Conservation (phyloP, 176 grass and related monocot genomes). For the Themeda triandra region DNA sequence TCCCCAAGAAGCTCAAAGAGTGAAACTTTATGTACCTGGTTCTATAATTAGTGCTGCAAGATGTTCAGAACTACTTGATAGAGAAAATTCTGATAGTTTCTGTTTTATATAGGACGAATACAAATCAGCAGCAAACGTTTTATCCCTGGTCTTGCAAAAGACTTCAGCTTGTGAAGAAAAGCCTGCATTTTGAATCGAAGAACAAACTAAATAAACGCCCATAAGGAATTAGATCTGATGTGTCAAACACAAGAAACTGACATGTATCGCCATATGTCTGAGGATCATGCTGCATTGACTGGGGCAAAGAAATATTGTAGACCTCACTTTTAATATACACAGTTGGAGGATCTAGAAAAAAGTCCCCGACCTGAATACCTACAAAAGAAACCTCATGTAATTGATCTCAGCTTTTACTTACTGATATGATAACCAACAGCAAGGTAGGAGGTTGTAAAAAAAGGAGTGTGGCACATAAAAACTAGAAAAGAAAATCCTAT, state of each 20-base stretch:
- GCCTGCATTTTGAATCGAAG: slow-evolving; percentile 45
- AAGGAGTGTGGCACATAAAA: background rate
- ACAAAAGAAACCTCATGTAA: slow-evolving; percentile 24
- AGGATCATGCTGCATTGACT: slow-evolving; percentile 36
- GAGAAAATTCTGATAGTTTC: slow-evolving; percentile 50
- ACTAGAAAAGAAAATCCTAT: background rate
- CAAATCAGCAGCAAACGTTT: slow-evolving; percentile 40
- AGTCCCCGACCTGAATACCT: slow-evolving; percentile 90
- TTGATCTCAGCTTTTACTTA: slow-evolving; percentile 1
- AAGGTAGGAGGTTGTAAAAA: background rate
- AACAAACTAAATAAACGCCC: slow-evolving; percentile 15
- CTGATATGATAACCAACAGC: background rate
- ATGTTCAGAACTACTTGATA: slow-evolving; percentile 29
- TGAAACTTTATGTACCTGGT: slow-evolving; percentile 55
- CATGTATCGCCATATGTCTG: slow-evolving; percentile 43
- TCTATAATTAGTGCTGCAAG: slow-evolving; percentile 87
- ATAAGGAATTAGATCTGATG: slow-evolving; percentile 15
- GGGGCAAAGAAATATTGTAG: slow-evolving; percentile 68
- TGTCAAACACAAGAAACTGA: slow-evolving; percentile 49
- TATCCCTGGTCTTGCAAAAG: slow-evolving; percentile 65
- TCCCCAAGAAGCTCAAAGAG: background rate
- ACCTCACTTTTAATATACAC: slow-evolving; percentile 51
- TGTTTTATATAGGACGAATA: slow-evolving; percentile 69
- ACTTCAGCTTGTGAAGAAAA: slow-evolving; percentile 63
- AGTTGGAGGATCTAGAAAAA: slow-evolving; percentile 88